Evolutionary conservation across 192 early-diverging fungal genomes (phyloP), one percentile per base, ranked within the genome.

Genomic region (Backusella psychrophila): DNA sequence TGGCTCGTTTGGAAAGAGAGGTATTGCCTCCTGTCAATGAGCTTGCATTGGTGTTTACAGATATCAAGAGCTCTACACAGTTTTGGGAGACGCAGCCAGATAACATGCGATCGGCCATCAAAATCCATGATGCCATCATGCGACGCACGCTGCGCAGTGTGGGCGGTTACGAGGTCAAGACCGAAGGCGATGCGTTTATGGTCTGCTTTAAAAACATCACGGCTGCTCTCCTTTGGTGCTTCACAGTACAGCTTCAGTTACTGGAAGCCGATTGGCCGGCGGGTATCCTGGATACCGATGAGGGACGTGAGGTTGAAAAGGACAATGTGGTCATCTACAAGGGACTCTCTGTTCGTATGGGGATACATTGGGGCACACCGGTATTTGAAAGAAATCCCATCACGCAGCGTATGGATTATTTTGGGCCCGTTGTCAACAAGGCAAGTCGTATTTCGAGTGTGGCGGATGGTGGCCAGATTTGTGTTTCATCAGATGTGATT

Each of bases 341-440:
- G 19, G 96, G 96, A 1, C 80, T 97, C 34, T 93, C 93, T 26
- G 94, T 97, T 15, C 93, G 96, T 33, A 97, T 97, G 94, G 96
- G 96, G n/a, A 91, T 97, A 76, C 96, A 97, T 78, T 94, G 93
- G 87, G 96, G 96, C 69, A 85, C 79, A 19, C 95, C 95, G 6
- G 90, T 96, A 8, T 95, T 92, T 53, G 96, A 97, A 74, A 87
- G 90, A 29, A 94, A 97, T 73, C 93, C 94, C 1, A 88, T 96
- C 59, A 97, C 96, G n/a, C 85, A 90, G n/a, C 92, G 96, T 42
- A 97, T 97, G 96, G 96, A 97, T 81, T 97, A 97, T 83, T 97
- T 95, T 88, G 96, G 96, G 0, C 95, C 95, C 0, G 93, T 97
- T 86, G 95, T 96, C 41, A 97, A 97, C 78, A 90, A 94, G 8